These are phyloP conservation scores for Crithidia sp. DNA, from an alignment of 208 protist genomes.

Conservation along the genomic window DNA sequence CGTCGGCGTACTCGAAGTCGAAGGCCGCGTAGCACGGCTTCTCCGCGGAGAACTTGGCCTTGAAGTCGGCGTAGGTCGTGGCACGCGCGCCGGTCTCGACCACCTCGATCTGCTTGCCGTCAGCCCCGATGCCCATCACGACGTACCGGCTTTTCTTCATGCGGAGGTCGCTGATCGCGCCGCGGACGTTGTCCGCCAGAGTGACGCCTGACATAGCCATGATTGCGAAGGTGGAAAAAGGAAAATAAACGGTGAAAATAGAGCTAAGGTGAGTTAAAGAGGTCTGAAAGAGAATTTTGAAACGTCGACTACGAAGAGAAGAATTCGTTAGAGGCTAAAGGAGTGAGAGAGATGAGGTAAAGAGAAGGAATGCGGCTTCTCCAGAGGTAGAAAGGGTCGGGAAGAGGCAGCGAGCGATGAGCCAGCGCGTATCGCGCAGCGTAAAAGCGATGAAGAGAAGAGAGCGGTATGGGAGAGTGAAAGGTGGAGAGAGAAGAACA, in stretches of 20 bases:
- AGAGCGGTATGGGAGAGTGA: too few species aligned
- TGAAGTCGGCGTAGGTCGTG: constrained; percentile 83
- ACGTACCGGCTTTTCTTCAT: constrained; percentile 86
- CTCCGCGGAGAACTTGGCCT: constrained; percentile 53
- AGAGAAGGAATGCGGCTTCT: too few species aligned
- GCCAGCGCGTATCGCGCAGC: too few species aligned
- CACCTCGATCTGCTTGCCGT: constrained; percentile 82
- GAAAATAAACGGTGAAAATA: constrained; percentile 3
- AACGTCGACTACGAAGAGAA: too few species aligned
- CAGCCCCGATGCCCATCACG: constrained; percentile 84
- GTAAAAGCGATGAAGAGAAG: too few species aligned
- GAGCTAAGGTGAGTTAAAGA: too few species aligned
- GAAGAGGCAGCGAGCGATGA: too few species aligned
- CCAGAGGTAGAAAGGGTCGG: too few species aligned
- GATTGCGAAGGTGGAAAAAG: constrained; percentile 14
- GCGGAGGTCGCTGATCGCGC: constrained; percentile 79
- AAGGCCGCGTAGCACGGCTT: constrained; percentile 92
- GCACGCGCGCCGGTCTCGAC: constrained; percentile 49
- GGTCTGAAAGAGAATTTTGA: too few species aligned
- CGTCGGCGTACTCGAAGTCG: constrained; percentile 89
- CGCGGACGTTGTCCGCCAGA: constrained; percentile 66
- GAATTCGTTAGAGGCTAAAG: too few species aligned
- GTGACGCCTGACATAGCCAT: constrained; percentile 92
- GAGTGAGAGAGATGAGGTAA: too few species aligned
- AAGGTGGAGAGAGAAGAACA: too few species aligned